Base-by-base conservation (phyloP, 2,329 filamentous ascomycete genomes). In the Raffaelea albimanens region DNA sequence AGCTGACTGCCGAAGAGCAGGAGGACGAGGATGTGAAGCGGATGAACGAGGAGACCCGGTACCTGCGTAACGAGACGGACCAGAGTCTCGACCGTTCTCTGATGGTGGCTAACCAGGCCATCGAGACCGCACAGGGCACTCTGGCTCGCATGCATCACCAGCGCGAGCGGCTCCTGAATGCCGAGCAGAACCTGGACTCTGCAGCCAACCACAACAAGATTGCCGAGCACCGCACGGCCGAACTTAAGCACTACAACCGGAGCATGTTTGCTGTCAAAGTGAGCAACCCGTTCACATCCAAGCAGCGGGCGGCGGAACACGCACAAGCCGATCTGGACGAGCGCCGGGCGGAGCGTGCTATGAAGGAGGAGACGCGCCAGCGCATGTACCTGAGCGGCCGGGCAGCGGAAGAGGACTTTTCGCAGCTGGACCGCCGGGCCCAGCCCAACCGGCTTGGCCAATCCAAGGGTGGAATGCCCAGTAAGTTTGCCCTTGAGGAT, bases 261-360 rank as follows among this genome's bases (percentile, higher is more conserved):
- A 89, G 83, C 69, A 95, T 96, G 88, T 95, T 95, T 59, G 85
- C 87, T 5, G 78, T 90, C 20, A 84, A 89, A 58, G 82, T 90
- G 22, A 72, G 49, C 46, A 88, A 88, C 57, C 84, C 84, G 0
- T 87, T 95, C 61, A 93, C 86, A 0, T 80, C 79, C 14, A 80
- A 77, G 52, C 76, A 75, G 55, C 76, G 83, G 40, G 76, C 75
- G 23, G 71, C 73, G 47, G 79, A 78, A 49, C 75, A 79, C 38
- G 86, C 93, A 54, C 72, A 83, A 44, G 73, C 78, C 47, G 76
- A 86, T 40, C 70, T 94, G 58, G 79, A 83, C 41, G 82, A 82
- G 49, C 78, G 86, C 57, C 76, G 82, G 31, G 61, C 72, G 50
- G 82, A 89, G 52, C 72, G 80, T 21, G 80, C 80, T 9, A 72